Base-by-base conservation (phyloP, 208 protist genomes). In the Plasmodiophora brassicae region DNA sequence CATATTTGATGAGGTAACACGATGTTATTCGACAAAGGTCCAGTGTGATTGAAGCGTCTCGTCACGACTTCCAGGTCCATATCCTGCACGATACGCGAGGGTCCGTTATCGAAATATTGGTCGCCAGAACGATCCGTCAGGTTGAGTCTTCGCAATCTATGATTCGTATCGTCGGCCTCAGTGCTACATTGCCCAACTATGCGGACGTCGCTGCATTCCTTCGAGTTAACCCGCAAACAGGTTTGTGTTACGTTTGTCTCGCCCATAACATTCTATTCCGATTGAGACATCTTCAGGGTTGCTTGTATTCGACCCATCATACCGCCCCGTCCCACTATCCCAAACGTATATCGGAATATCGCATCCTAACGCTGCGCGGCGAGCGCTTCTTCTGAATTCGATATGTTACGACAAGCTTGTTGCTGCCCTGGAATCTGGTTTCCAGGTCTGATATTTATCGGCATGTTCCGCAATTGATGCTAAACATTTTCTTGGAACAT, bases 171-270 rank as follows among this genome's bases (percentile, higher is more conserved):
- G 97, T 99, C n/a, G 99, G 97, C 8, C 94, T 99, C 14, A 97
- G 94, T 85, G 99, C 99, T 0, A 99, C 99, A 25, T 92, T 99
- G 71, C 99, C 99, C 5, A 99, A 99, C 93, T 98, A 98, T 93
- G 87, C 95, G 78, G 98, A 99, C 93, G 98, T 99, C 28, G 98
- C 98, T 0, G 90, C 93, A 14, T 99, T 99, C 90, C 88, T 99
- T 32, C 95, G 98, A 46, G 98, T 99, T 0, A 78, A 78, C n/a
- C 65, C 65, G 20, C 10, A 32, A 5, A 5, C 10, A 78, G 65
- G 65, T 78, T 5, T 32, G n/a, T 5, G n/a, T 5, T 78, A 44
- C 41, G 65, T 38, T 57, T 57, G 14, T 14, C 50, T 57, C 14
- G 50, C 50, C 25, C 25, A 28, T 57, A 14, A 57, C 50, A 57